phyloP scores from a whole-genome alignment of 228 moss, liverwort and hornwort species.

The Sphagnum magellanicum region DNA sequence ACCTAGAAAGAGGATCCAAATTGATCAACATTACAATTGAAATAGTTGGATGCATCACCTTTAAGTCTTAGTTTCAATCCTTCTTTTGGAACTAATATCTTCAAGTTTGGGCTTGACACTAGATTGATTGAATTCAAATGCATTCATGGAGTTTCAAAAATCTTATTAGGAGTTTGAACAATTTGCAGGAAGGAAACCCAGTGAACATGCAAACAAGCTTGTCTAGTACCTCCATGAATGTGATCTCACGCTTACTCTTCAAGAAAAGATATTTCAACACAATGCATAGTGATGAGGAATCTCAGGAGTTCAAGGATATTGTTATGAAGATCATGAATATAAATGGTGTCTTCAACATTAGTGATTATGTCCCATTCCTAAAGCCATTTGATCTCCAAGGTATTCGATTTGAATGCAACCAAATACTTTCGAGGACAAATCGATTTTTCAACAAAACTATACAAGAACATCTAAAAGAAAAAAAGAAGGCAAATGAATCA shows the following conservation, averaged over 20 bases:
- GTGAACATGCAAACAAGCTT: conserved; percentile 6
- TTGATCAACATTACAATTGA: no score
- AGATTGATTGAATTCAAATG: not conserved
- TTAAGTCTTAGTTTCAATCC: not conserved
- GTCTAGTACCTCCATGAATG: conserved; percentile 2
- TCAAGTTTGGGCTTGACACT: not conserved
- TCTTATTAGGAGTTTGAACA: not conserved
- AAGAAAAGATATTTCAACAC: not conserved
- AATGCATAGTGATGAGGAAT: conserved; percentile 2
- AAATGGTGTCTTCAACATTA: not conserved
- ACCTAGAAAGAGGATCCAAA: no score
- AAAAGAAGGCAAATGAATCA: not conserved
- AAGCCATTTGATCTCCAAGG: conserved; percentile 10
- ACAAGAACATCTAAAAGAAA: conserved; percentile 3
- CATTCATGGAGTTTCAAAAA: not conserved
- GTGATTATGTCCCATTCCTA: conserved; percentile 7
- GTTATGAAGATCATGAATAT: not conserved
- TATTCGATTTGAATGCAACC: not conserved
- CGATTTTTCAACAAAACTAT: conserved; percentile 2
- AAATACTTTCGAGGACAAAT: not conserved
- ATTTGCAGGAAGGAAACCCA: conserved; percentile 1
- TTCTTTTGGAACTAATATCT: not conserved
- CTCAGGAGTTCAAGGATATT: conserved; percentile 8
- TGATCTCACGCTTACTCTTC: conserved; percentile 7
- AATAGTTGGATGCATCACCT: no score